A percentile compares a stretch with the other conserved stretches of the same genome.
Conservation (phyloP, 768 basidiomycete species). For the Psilocybe subaeruginosa region DNA sequence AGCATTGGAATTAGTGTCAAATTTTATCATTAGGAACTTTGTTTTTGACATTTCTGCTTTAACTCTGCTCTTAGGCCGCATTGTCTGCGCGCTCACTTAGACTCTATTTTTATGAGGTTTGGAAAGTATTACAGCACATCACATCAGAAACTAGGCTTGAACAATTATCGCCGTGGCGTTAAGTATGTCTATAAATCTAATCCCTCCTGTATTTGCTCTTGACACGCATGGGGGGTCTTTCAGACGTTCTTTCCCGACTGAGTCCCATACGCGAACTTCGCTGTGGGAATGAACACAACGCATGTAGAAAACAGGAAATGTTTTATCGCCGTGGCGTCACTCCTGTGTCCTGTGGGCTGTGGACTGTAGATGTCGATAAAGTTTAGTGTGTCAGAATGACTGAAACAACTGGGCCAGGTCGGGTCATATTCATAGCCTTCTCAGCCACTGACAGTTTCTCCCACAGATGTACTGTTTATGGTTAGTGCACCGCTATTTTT, state of each 20-base stretch:
- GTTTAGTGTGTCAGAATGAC: background rate
- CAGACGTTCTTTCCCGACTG: background rate
- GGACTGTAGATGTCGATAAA: background rate
- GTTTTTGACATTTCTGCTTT: background rate
- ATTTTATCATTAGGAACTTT: background rate
- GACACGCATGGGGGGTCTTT: background rate
- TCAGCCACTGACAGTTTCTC: background rate
- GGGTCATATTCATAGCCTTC: background rate
- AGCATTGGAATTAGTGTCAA: no score
- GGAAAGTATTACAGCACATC: background rate
- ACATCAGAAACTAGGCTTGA: background rate
- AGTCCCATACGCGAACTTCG: no score
- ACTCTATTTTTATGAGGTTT: no score
- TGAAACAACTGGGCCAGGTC: background rate
- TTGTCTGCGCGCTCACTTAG: background rate
- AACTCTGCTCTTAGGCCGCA: background rate
- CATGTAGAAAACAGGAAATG: no score
- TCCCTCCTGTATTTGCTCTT: background rate
- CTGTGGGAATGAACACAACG: no score
- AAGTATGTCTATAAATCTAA: background rate
- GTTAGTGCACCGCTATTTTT: background rate
- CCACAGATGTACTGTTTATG: background rate
- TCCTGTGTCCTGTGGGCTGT: no score
- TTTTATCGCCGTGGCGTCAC: no score
- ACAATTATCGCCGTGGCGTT: background rate